Evolutionary conservation across 2,329 filamentous ascomycete species (phyloP), one percentile per base, ranked within the genome.

Genomic region (Hypoxylon sp.): DNA sequence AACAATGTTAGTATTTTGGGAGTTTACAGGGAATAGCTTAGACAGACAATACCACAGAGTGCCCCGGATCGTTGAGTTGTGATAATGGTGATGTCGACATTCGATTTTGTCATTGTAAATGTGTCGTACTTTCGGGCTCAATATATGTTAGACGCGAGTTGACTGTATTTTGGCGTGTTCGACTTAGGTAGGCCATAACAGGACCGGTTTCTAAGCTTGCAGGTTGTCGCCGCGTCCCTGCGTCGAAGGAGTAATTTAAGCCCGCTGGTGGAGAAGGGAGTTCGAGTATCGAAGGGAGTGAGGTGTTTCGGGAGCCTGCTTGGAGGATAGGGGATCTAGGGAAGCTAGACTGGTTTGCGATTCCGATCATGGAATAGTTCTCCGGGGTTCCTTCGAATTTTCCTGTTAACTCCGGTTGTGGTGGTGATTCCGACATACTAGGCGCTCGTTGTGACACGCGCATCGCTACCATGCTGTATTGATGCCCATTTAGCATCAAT

Each of bases 241-340:
- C 19, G 19, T 51, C 44, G 10, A 35, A 47, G 24, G 51, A 17
- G 2, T 39, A 37, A n/a, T 24, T 53, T 13, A 32, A 37, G 11
- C 29, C 24, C 21, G 29, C 51, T 31, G 39, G 42, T 6, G 67
- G 55, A 29, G 66, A 55, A 19, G 72, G 71, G 15, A 71, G 70
- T 60, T 74, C 71, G 37, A 56, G 48, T 42, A 72, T 68, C 19
- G 69, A 71, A 52, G 29, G 53, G 6, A 70, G 52, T 3, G 69
- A 68, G 1, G 53, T 46, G 15, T 54, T 61, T 57, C 63, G 65
- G 46, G 69, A 57, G 29, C 27, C 66, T 35, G 72, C 52, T 52
- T 62, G 59, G 10, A 73, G 56, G 31, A 46, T 42, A 42, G 71
- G 72, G 6, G 68, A 67, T 32, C 19, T 53, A 19, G 65, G 44